These are phyloP conservation scores for Aspergillus brasiliensis DNA, from an alignment of 2,329 filamentous ascomycete genomes.

Conservation along the genomic window DNA sequence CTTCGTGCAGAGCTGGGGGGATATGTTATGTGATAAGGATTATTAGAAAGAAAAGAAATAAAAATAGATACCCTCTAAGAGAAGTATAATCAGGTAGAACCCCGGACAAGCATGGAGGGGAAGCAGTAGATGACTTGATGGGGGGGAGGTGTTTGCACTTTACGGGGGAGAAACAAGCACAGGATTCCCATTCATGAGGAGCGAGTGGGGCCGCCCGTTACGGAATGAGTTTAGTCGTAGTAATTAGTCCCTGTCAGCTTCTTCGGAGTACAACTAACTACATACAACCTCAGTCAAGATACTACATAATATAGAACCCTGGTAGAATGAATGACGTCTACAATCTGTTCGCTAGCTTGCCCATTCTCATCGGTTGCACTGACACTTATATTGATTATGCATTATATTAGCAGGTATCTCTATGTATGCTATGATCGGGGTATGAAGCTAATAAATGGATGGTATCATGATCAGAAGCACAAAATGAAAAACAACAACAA, in stretches of 20 bases:
- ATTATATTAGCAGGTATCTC: constrained; percentile 26
- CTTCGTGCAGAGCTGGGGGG: not conserved
- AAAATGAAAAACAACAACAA: constrained; percentile 3
- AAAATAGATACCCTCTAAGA: too few species aligned
- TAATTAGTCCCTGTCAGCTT: too few species aligned
- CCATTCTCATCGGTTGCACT: not conserved
- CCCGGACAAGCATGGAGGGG: not conserved
- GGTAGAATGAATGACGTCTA: too few species aligned
- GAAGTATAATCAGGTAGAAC: too few species aligned
- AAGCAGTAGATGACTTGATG: not conserved
- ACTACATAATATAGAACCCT: too few species aligned
- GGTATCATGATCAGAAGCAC: constrained; percentile 24
- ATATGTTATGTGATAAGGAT: not conserved
- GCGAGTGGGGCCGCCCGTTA: too few species aligned
- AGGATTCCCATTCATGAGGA: too few species aligned
- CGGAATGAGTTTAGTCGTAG: too few species aligned
- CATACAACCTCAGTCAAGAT: too few species aligned
- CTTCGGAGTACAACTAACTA: too few species aligned
- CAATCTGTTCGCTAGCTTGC: too few species aligned
- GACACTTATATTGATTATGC: constrained; percentile 12
- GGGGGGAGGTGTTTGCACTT: not conserved
- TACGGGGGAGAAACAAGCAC: too few species aligned
- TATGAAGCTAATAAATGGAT: constrained; percentile 20
- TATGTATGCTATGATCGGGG: constrained; percentile 24
- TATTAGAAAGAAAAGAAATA: not conserved